These are phyloP conservation scores for Xylona heveae DNA, from an alignment of 495 filamentous ascomycete species.

Conservation along the genomic window DNA sequence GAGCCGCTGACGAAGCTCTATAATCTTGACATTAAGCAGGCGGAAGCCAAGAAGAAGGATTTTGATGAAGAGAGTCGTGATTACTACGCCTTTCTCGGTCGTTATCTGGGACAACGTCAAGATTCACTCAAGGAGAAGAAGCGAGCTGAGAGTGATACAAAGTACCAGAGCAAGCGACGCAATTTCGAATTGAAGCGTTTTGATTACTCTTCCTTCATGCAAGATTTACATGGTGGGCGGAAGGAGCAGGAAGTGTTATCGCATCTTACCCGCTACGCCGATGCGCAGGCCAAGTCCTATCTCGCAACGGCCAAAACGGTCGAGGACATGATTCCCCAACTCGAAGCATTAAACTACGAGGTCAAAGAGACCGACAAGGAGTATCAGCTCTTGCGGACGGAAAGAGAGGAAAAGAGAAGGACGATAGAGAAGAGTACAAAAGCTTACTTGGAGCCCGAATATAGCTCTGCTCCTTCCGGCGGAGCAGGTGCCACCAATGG, in stretches of 20 bases:
- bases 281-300: constrained; percentile 71
- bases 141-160: constrained; percentile 77
- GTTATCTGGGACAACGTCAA: constrained; percentile 85
- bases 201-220: constrained; percentile 98
- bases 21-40: constrained; percentile 91
- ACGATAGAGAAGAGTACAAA: constrained; percentile 76
- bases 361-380: constrained; percentile 86
- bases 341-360: constrained; percentile 79
- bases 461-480: constrained; percentile 11
- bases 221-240: constrained; percentile 87
- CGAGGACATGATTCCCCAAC: constrained; percentile 67
- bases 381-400: constrained; percentile 79
- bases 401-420: constrained; percentile 81
- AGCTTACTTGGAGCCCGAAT: constrained; percentile 57
- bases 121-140: constrained; percentile 97
- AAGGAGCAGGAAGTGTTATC: constrained; percentile 97
- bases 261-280: constrained; percentile 85
- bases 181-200: constrained; percentile 95
- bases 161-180: constrained; percentile 83
- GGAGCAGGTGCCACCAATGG: constrained; percentile 9
- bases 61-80: constrained; percentile 97
- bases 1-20: constrained; percentile 86
- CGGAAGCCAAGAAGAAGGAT: constrained; percentile 88
- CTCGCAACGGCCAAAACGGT: constrained; percentile 68
- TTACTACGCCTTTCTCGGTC: constrained; percentile 85